Percentiles rank a stretch among this genome's conserved stretches.
These are phyloP conservation scores for Herpotrichia juniperi DNA, from an alignment of 2,329 filamentous ascomycete genomes.

Conservation along the genomic window DNA sequence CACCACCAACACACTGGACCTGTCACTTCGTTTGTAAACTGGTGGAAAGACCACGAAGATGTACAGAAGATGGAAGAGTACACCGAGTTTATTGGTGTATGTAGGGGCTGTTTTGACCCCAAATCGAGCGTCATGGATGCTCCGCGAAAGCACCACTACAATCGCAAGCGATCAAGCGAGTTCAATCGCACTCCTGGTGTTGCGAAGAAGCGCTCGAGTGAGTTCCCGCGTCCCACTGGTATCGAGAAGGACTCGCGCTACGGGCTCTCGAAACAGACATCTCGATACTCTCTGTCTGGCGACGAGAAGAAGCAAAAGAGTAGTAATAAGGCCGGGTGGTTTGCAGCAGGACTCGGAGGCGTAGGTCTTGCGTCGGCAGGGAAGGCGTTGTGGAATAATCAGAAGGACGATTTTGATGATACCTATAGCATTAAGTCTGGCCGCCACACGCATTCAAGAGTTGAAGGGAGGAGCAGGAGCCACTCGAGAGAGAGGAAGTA, in stretches of 20 bases:
- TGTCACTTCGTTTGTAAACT: conserved; percentile 62
- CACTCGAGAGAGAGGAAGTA: conserved; percentile 49
- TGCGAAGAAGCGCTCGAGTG: conserved; percentile 61
- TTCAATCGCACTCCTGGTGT: conserved; percentile 53
- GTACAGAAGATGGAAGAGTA: conserved; percentile 71
- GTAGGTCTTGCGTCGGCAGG: conserved; percentile 59
- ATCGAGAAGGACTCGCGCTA: conserved; percentile 68
- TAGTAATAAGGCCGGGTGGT: conserved; percentile 54
- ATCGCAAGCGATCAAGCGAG: conserved; percentile 55
- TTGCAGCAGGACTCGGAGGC: conserved; percentile 61
- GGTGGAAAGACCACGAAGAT: conserved; percentile 69
- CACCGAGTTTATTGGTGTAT: conserved; percentile 70
- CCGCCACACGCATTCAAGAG: conserved; percentile 40
- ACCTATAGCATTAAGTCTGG: conserved; percentile 65
- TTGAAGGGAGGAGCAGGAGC: conserved; percentile 42
- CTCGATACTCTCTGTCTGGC: conserved; percentile 40
- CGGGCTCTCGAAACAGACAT: conserved; percentile 35
- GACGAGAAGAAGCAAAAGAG: conserved; percentile 48
- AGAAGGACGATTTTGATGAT: conserved; percentile 62
- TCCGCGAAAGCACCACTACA: conserved; percentile 65
- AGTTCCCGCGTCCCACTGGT: conserved; percentile 50
- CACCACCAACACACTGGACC: conserved; percentile 61
- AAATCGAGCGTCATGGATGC: conserved; percentile 62
- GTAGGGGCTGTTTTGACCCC: conserved; percentile 69
- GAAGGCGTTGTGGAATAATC: conserved; percentile 58